Evolutionary conservation across 257 asterid genomes (phyloP).

Genomic region (Rehmannia glutinosa): DNA sequence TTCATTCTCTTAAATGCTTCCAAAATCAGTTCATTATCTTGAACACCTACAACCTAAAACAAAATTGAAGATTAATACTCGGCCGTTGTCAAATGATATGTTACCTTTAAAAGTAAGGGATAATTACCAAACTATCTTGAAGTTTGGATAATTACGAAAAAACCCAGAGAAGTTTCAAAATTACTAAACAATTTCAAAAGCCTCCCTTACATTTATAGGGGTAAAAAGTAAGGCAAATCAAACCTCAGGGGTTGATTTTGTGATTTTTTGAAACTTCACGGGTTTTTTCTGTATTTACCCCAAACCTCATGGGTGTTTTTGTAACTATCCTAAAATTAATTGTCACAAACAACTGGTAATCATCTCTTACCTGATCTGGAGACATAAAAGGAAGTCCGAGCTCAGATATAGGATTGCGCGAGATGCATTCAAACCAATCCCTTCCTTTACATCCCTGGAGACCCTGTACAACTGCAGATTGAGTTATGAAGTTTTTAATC

Average conservation of each 20-base stretch:
- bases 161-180: too few relatives aligned
- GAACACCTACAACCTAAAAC: conserved; percentile 54
- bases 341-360: neutral
- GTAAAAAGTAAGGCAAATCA: too few relatives aligned
- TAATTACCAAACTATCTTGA: too few relatives aligned
- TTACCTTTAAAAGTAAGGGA: too few relatives aligned
- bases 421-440: conserved; percentile 81
- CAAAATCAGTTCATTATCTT: conserved; percentile 58
- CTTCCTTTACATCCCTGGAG: conserved; percentile 71
- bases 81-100: too few relatives aligned
- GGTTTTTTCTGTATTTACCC: too few relatives aligned
- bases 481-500: conserved; percentile 79
- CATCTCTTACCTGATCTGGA: conserved; percentile 44
- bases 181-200: too few relatives aligned
- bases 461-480: conserved; percentile 82
- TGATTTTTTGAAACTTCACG: too few relatives aligned
- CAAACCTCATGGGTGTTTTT: neutral
- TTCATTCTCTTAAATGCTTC: conserved; percentile 89
- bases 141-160: too few relatives aligned
- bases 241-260: too few relatives aligned
- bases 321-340: neutral
- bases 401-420: conserved; percentile 47
- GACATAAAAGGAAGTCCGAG: conserved; percentile 89
- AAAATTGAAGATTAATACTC: too few relatives aligned
- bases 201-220: too few relatives aligned